A percentile compares a stretch with the other conserved stretches of the same genome.
Evolutionary conservation across 116 monocot species (phyloP).

Genomic region (Dioscorea cayenensis): DNA sequence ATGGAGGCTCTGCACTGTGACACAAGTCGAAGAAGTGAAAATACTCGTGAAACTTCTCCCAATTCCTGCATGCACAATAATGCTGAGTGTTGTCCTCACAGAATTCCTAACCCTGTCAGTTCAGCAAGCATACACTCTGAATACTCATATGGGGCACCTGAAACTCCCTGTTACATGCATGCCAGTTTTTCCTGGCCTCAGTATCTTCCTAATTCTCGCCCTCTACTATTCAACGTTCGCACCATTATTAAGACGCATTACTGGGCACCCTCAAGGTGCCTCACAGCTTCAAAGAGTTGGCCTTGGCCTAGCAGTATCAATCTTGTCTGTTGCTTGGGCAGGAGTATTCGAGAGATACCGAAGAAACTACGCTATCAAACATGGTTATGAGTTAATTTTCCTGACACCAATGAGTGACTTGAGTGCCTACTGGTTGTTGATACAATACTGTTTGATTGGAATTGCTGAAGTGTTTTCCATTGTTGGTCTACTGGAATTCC

Average conservation of each 20-base stretch:
- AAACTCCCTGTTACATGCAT: slow-evolving; percentile 85
- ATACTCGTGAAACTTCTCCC: slow-evolving; percentile 81
- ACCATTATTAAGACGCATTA: slow-evolving; percentile 69
- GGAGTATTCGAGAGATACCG: slow-evolving; percentile 74
- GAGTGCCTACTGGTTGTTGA: slow-evolving; percentile 88
- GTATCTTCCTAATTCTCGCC: slow-evolving; percentile 70
- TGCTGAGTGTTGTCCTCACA: slow-evolving; percentile 72
- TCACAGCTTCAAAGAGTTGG: slow-evolving; percentile 90
- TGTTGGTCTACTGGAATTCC: slow-evolving; percentile 81
- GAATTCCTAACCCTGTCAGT: slow-evolving; percentile 81
- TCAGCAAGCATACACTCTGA: slow-evolving; percentile 88
- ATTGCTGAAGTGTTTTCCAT: slow-evolving; percentile 82
- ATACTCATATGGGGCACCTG: slow-evolving; percentile 59
- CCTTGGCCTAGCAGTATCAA: slow-evolving; percentile 61
- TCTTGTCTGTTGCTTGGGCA: slow-evolving; percentile 73
- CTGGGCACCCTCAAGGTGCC: slow-evolving; percentile 84
- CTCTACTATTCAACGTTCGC: slow-evolving; percentile 75
- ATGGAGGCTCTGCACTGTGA: slow-evolving; percentile 88
- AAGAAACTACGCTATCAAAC: slow-evolving; percentile 60
- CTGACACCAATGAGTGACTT: slow-evolving; percentile 63
- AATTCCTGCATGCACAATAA: slow-evolving; percentile 66
- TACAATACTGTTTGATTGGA: slow-evolving; percentile 81
- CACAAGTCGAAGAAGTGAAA: slow-evolving; percentile 96
- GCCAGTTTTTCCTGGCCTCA: slow-evolving; percentile 82
- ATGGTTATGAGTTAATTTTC: slow-evolving; percentile 47